Evolutionary conservation across 768 basidiomycete genomes (phyloP), one percentile per base, ranked within the genome.

Genomic region (Tricholoma terreum): DNA sequence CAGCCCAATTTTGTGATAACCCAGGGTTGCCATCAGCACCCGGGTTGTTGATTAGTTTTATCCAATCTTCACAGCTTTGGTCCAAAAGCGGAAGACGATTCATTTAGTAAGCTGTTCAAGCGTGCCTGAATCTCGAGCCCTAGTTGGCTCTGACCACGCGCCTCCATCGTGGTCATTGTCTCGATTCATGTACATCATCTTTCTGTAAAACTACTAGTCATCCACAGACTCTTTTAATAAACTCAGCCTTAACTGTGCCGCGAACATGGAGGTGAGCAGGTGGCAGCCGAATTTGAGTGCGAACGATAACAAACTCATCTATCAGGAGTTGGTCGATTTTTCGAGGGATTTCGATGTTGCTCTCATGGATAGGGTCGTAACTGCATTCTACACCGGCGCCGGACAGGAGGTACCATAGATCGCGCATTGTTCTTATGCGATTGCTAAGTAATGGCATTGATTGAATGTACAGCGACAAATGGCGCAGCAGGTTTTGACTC

Each of bases 401-500:
- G 63, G 63, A 22, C 63, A 83, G 56, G 92, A 97, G 80, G 96
- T 97, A 56, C 40, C 81, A 67, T 19, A 45, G 50, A 56, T 46
- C 36, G n/a, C 58, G 56, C 57, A 54, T 63, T 49, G 19, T 17
- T 15, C 46, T 49, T 42, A 59, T 9, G 24, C 56, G 50, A 53
- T 53, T 50, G 57, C 64, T 69, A 59, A 75, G 71, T 66, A 27
- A 27, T n/a, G n/a, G 27, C 65, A 60, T 65, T 65, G 43, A 33
- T 61, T 45, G 21, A 51, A 55, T 55, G 40, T 52, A 46, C 68
- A 98, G 95, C 96, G 94, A 90, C 89, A 91, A 84, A 71, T 87
- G 70, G 96, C 96, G 11, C 96, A 98, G 73, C 89, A 90, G 70
- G 80, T 93, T 60, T 81, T 99, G 63, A 97, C 96, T 6, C 94